Evolutionary conservation across 805 yeast genomes (phyloP), one percentile per base, ranked within the genome.

Genomic region (Komagataella phaffii): DNA sequence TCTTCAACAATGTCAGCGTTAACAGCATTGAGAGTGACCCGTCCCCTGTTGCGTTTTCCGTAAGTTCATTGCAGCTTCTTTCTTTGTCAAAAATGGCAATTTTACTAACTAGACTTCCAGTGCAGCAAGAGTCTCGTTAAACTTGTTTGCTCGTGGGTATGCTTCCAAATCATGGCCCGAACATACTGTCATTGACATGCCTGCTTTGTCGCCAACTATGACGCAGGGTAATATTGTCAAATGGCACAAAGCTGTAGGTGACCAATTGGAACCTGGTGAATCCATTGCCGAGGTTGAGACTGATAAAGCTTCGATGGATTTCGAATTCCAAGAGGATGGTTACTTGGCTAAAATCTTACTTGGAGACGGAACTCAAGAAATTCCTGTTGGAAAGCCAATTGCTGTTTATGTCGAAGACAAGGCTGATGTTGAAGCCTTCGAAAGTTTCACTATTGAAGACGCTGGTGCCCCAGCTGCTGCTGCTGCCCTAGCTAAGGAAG

Each of bases 161-260:
- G 59, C 59, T 47, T 54, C 53, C 12, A 50, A 54, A 53, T 46
- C 65, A 48, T 67, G 62, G 58, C 72, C 71, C 44, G 63, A 59
- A 18, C 97, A 93, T 70, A 80, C 85, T 54, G 82, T 93, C 63
- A 88, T 93, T 61, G 84, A 83, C 66, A 93, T 93, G 99, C 99
- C 99, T 49, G 99, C 99, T 7, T 75, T 93, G 62, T 91, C 98
- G n/a, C 99, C 99, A 58, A 93, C 99, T 51, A 93, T 93, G 99
- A 86, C 96, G 55, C 91, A 87, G 65, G 99, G 99, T 66, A 84
- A 81, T 68, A 74, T 93, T 57, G 91, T 91, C 45, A 74, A 80
- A 54, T 93, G 99, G 99, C 77, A 81, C 65, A 93, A 90, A 74
- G 69, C 78, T 47, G 87, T 83, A 44, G 99, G 99, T 63, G 99